A percentile compares a stretch with the other conserved stretches of the same genome.
Evolutionary conservation across 345 rosid genomes (phyloP).

Genomic region (Salix arbutifolia): DNA sequence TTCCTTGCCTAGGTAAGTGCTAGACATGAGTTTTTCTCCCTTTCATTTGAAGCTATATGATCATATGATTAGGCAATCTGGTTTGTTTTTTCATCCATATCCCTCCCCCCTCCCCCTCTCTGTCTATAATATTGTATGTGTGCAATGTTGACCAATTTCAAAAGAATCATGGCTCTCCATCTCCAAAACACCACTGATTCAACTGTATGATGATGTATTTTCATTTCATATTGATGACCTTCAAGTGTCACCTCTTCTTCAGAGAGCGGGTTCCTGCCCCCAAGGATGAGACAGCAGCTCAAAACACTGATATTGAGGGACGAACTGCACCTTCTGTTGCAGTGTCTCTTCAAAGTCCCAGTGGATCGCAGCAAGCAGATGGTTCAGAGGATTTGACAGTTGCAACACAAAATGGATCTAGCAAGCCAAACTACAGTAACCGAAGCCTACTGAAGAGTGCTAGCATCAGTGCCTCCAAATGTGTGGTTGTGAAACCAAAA

Average conservation of each 20-base stretch:
- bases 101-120: not conserved
- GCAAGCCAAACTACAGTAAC: conserved; percentile 42
- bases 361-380: conserved; percentile 28
- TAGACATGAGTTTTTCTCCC: not conserved
- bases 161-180: not conserved
- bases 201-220: not conserved
- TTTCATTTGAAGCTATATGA: not conserved
- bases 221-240: not conserved
- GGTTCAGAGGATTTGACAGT: conserved; percentile 34
- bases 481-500: conserved; percentile 53
- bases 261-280: conserved; percentile 85
- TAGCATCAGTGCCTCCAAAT: conserved; percentile 92
- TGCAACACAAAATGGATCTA: conserved; percentile 24
- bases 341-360: conserved; percentile 45
- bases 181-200: not conserved
- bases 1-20: conserved; percentile 84
- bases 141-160: not conserved
- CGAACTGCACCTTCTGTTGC: conserved; percentile 49
- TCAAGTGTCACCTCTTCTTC: conserved; percentile 15
- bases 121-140: not conserved
- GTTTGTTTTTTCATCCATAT: too few species aligned
- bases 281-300: conserved; percentile 42
- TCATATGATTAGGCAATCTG: not conserved
- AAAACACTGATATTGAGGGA: conserved; percentile 30
- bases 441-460: conserved; percentile 87